Conservation (phyloP, 345 rosid genomes). For the Acer saccharum region DNA sequence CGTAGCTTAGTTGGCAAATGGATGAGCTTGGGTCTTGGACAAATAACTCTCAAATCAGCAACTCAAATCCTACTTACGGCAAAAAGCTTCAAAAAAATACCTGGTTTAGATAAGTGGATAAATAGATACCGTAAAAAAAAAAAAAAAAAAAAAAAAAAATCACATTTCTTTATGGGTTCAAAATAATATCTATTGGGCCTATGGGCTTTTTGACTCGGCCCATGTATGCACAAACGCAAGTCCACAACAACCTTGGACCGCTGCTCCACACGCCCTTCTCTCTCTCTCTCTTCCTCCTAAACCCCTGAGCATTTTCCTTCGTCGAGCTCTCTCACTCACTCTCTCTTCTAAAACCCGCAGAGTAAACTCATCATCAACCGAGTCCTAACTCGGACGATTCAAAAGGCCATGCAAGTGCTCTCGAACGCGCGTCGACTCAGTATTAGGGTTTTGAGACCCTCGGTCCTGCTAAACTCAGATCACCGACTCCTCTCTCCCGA, state of each 20-base stretch:
- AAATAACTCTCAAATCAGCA: too few species aligned
- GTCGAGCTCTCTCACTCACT: background rate
- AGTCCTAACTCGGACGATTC: slow-evolving; percentile 5
- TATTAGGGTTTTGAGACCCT: slow-evolving; percentile 36
- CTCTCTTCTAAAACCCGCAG: slow-evolving; percentile 12
- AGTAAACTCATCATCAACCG: slow-evolving; percentile 8
- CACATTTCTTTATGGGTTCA: background rate
- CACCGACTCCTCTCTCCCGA: slow-evolving; percentile 29
- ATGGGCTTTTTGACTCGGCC: background rate
- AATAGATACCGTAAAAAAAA: too few species aligned
- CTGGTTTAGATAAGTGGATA: too few species aligned
- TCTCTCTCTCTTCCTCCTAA: slow-evolving; percentile 1
- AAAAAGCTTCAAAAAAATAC: too few species aligned
- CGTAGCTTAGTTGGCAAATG: too few species aligned
- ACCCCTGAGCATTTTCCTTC: slow-evolving; percentile 1
- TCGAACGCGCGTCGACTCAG: slow-evolving; percentile 44
- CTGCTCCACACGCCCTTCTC: background rate
- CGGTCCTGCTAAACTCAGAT: slow-evolving; percentile 23
- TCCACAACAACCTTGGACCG: background rate
- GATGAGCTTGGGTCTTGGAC: too few species aligned
- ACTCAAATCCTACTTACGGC: too few species aligned
- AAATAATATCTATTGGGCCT: too few species aligned
- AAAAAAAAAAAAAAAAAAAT: too few species aligned
- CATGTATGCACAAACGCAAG: background rate
- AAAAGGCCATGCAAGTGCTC: slow-evolving; percentile 39